Evolutionary conservation across 306 rosid genomes (phyloP).

Genomic region (Cucumis sativus): Cucumber_9930_V3 NC_026659.2:6432501-6433000

Average conservation of each 20-base stretch:
- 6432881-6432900: neutral
- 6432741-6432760: neutral
- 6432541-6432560: neutral
- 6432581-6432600: conserved; percentile 73
- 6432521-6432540: neutral
- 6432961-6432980: neutral
- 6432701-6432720: neutral
- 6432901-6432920: neutral
- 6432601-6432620: conserved; percentile 64
- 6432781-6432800: neutral
- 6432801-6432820: neutral
- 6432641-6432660: conserved; percentile 80
- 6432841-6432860: neutral
- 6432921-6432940: neutral
- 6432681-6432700: conserved; percentile 66
- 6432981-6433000: conserved; percentile 64
- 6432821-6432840: neutral
- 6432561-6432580: conserved; percentile 8
- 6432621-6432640: conserved; percentile 88
- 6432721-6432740: neutral
- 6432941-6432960: neutral
- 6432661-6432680: conserved; percentile 50
- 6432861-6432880: neutral
- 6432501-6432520: neutral
- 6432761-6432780: neutral